These are phyloP conservation scores for Paraphoma chrysanthemicola DNA, from an alignment of 2,329 filamentous ascomycete species.

Conservation along the genomic window DNA sequence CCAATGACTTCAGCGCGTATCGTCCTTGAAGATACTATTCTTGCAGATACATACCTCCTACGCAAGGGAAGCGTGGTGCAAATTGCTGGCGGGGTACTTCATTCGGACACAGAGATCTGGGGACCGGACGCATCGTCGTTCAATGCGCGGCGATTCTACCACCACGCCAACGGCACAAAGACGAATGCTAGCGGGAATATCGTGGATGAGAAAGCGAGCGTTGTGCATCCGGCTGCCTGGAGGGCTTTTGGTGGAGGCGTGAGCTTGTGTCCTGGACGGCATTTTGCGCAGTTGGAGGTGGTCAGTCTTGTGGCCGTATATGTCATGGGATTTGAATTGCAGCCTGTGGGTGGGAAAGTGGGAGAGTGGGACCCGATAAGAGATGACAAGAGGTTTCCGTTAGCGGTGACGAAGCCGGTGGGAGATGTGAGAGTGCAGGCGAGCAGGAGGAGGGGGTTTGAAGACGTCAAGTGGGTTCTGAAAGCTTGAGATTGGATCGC, in stretches of 20 bases:
- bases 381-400: constrained; percentile 24
- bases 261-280: constrained; percentile 44
- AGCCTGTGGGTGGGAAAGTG: constrained; percentile 15
- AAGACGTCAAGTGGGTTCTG: constrained; percentile 6
- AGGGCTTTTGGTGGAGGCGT: constrained; percentile 42
- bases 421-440: constrained; percentile 19
- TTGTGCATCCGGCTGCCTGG: constrained; percentile 37
- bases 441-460: constrained; percentile 18
- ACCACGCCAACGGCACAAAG: constrained; percentile 23
- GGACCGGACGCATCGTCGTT: constrained; percentile 52
- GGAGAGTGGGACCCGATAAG: constrained; percentile 22
- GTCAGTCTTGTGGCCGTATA: constrained; percentile 35
- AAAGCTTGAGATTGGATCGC: neutral
- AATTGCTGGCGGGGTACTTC: constrained; percentile 54
- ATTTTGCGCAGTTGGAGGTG: constrained; percentile 46
- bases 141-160: constrained; percentile 52
- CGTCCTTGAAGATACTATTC: constrained; percentile 52
- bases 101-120: constrained; percentile 53
- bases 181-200: constrained; percentile 16
- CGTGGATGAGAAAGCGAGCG: constrained; percentile 17
- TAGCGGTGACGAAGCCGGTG: constrained; percentile 28
- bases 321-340: constrained; percentile 40
- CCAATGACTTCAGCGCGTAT: constrained; percentile 50
- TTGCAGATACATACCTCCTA: constrained; percentile 53
- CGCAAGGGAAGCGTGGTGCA: constrained; percentile 54